These are phyloP conservation scores for Sporormia fimetaria DNA, from an alignment of 495 filamentous ascomycete species.

Conservation along the genomic window DNA sequence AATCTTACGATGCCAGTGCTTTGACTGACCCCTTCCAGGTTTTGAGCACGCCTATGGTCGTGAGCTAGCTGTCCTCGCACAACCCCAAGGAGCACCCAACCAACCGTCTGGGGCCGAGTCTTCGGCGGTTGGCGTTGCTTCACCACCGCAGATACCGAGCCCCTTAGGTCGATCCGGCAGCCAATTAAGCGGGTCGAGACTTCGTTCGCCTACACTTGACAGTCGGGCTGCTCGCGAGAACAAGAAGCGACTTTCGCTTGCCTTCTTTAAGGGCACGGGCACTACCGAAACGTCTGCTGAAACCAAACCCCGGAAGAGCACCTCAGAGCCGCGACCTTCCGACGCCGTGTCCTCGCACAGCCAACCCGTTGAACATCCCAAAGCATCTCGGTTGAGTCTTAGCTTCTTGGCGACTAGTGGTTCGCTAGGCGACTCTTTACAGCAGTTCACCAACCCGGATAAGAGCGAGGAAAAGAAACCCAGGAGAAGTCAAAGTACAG, in stretches of 20 bases:
- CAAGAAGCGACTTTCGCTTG: slow-evolving; percentile 28
- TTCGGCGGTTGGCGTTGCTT: slow-evolving; percentile 26
- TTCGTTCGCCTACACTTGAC: slow-evolving; percentile 7
- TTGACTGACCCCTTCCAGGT: slow-evolving; percentile 30
- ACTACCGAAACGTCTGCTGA: slow-evolving; percentile 6
- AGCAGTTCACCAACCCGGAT: slow-evolving; percentile 1
- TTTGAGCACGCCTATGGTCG: slow-evolving; percentile 52
- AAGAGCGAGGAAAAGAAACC: slow-evolving; percentile 1
- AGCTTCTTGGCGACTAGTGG: slow-evolving; percentile 11
- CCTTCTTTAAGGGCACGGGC: slow-evolving; percentile 26
- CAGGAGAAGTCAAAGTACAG: slow-evolving; percentile 16
- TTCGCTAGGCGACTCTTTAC: slow-evolving; percentile 5
- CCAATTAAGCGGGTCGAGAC: slow-evolving; percentile 12
- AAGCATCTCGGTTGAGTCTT: slow-evolving; percentile 13
- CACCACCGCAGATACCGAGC: slow-evolving; percentile 14
- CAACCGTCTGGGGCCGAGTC: slow-evolving; percentile 28
- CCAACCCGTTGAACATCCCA: slow-evolving; percentile 14
- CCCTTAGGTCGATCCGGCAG: slow-evolving; percentile 2
- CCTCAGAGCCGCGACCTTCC: slow-evolving; percentile 12
- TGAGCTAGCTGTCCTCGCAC: slow-evolving; percentile 47
- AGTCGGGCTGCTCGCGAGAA: slow-evolving; percentile 20
- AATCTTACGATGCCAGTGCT: slow-evolving; percentile 1
- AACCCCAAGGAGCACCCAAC: slow-evolving; percentile 29
- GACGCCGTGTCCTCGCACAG: slow-evolving; percentile 16
- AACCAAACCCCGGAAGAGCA: slow-evolving; percentile 10